These are phyloP conservation scores for Podospora anserina DNA, from an alignment of 495 filamentous ascomycete genomes.

Conservation along the genomic window DNA sequence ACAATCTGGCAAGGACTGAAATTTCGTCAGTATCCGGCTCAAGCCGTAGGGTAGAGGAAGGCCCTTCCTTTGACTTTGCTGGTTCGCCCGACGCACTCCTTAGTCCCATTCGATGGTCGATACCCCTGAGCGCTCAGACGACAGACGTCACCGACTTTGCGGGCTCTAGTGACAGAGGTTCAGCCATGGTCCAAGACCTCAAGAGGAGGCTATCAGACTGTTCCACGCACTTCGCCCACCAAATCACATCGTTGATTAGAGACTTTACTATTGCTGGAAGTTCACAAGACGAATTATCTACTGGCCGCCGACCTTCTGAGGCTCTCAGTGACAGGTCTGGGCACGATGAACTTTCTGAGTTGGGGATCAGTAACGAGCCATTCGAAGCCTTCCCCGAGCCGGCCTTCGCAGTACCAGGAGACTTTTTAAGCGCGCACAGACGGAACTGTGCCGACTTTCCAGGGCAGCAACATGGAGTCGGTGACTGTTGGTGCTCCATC, in stretches of 20 bases:
- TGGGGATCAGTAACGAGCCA: background rate
- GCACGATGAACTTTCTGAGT: background rate
- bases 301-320: slow-evolving; percentile 8
- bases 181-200: slow-evolving; percentile 15
- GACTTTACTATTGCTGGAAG: slow-evolving; percentile 28
- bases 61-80: slow-evolving; percentile 14
- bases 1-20: slow-evolving; percentile 10
- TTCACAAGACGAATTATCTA: slow-evolving; percentile 15
- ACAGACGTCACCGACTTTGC: background rate
- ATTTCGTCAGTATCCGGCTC: slow-evolving; percentile 13
- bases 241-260: slow-evolving; percentile 25
- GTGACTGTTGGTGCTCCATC: slow-evolving; percentile 43
- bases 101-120: slow-evolving; percentile 3
- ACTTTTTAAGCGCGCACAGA: slow-evolving; percentile 36
- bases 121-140: slow-evolving; percentile 4
- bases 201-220: slow-evolving; percentile 29
- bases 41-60: slow-evolving; percentile 17
- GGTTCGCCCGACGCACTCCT: slow-evolving; percentile 7
- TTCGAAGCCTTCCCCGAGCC: slow-evolving; percentile 29
- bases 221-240: slow-evolving; percentile 28
- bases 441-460: slow-evolving; percentile 30
- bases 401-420: slow-evolving; percentile 36
- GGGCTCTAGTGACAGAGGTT: background rate
- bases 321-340: slow-evolving; percentile 12
- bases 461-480: slow-evolving; percentile 31